phyloP scores from a whole-genome alignment of 768 basidiomycete species.

The Sarcomyxa edulis region DNA sequence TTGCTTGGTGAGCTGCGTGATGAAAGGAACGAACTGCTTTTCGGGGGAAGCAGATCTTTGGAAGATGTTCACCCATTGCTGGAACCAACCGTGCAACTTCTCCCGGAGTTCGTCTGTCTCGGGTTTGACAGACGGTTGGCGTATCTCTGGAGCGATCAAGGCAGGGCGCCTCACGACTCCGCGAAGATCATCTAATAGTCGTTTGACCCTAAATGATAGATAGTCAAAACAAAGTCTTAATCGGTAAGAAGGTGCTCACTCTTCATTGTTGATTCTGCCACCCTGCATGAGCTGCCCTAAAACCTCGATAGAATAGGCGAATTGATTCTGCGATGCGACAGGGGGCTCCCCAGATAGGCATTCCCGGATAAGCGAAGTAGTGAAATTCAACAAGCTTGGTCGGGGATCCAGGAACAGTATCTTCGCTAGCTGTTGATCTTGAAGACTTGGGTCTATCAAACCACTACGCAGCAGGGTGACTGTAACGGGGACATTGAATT shows the following conservation, averaged over 20 bases:
- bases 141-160: slow-evolving; percentile 29
- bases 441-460: slow-evolving; percentile 68
- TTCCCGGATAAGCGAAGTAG: slow-evolving; percentile 79
- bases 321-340: slow-evolving; percentile 73
- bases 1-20: slow-evolving; percentile 95
- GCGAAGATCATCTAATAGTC: slow-evolving; percentile 78
- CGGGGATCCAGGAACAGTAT: slow-evolving; percentile 75
- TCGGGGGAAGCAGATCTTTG: slow-evolving; percentile 88
- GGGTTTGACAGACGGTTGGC: slow-evolving; percentile 52
- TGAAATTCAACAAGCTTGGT: slow-evolving; percentile 73
- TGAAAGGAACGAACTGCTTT: slow-evolving; percentile 93
- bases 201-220: slow-evolving; percentile 45
- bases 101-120: slow-evolving; percentile 74
- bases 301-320: slow-evolving; percentile 76
- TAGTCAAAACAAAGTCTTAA: slow-evolving; percentile 4
- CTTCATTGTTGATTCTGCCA: slow-evolving; percentile 80
- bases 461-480: slow-evolving; percentile 82
- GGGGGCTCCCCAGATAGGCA: slow-evolving; percentile 80
- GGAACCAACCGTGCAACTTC: slow-evolving; percentile 75
- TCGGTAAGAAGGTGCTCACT: slow-evolving; percentile 35
- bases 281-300: slow-evolving; percentile 66
- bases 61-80: slow-evolving; percentile 95
- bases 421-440: slow-evolving; percentile 90
- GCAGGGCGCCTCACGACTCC: slow-evolving; percentile 51
- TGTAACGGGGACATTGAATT: slow-evolving; percentile 93